These are phyloP conservation scores for Daldinia loculata DNA, from an alignment of 495 filamentous ascomycete species.

Conservation along the genomic window DNA sequence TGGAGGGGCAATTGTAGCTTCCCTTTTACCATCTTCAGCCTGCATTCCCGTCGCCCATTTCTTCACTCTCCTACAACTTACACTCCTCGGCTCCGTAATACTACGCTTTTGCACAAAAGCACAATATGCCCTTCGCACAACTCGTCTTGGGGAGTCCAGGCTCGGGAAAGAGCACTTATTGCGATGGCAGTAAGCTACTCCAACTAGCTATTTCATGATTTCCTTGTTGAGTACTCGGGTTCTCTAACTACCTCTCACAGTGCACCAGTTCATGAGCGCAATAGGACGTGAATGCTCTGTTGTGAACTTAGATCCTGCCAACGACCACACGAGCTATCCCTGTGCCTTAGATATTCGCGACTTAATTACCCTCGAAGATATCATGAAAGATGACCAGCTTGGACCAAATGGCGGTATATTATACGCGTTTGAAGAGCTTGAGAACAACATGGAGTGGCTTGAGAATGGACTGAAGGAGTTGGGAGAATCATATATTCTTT, in stretches of 20 bases:
- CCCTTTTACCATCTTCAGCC: neutral
- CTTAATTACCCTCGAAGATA: slow-evolving; percentile 87
- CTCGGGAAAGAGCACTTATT: slow-evolving; percentile 95
- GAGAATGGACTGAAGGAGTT: slow-evolving; percentile 78
- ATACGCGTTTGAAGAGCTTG: slow-evolving; percentile 94
- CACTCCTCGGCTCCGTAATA: neutral
- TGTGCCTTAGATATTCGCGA: slow-evolving; percentile 91
- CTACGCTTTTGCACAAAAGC: neutral
- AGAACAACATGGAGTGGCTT: slow-evolving; percentile 90
- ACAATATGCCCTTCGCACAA: slow-evolving; percentile 65
- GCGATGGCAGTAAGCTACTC: slow-evolving; percentile 77
- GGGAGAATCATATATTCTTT: slow-evolving; percentile 90
- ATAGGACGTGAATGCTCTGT: slow-evolving; percentile 94
- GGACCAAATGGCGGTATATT: slow-evolving; percentile 93
- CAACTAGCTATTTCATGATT: neutral
- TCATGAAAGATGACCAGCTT: slow-evolving; percentile 91
- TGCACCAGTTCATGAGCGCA: slow-evolving; percentile 96
- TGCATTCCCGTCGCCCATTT: neutral
- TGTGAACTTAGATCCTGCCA: slow-evolving; percentile 96
- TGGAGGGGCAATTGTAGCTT: slow-evolving; percentile 38
- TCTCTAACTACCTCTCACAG: slow-evolving; percentile 42
- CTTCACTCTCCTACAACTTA: slow-evolving; percentile 2
- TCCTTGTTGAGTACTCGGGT: neutral
- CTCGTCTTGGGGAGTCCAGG: slow-evolving; percentile 93
- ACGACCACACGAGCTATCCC: slow-evolving; percentile 81